Conservation (phyloP, 164 flowering plant genomes). For the Euptelea pleiosperma region DNA sequence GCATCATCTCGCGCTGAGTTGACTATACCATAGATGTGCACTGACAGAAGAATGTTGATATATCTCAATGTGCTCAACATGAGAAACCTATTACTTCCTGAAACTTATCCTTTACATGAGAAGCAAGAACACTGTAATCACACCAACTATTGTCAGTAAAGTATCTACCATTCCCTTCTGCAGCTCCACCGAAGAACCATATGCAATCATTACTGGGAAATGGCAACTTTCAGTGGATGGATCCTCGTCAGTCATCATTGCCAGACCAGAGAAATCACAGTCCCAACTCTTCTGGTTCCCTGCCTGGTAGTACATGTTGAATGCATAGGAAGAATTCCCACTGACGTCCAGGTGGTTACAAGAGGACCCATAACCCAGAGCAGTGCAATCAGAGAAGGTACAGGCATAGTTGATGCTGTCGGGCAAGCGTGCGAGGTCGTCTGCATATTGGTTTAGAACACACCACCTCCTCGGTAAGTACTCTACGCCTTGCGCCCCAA, state of each 20-base stretch:
- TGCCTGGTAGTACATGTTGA: slow-evolving; percentile 77
- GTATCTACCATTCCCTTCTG: slow-evolving; percentile 9
- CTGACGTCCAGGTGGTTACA: slow-evolving; percentile 43
- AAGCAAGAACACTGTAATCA: not conserved
- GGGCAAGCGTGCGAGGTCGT: slow-evolving; percentile 30
- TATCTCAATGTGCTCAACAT: no score
- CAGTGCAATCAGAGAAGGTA: slow-evolving; percentile 65
- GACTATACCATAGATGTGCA: no score
- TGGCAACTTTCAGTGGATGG: slow-evolving; percentile 47
- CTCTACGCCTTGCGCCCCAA: slow-evolving; percentile 51
- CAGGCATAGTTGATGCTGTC: slow-evolving; percentile 60
- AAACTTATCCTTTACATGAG: not conserved
- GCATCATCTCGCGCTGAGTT: no score
- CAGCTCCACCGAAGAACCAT: slow-evolving; percentile 24
- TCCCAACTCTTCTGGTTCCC: slow-evolving; percentile 41
- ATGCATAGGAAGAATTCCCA: slow-evolving; percentile 81
- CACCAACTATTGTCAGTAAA: slow-evolving; percentile 6
- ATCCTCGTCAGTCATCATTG: slow-evolving; percentile 43
- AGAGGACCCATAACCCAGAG: slow-evolving; percentile 68
- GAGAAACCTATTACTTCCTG: no score
- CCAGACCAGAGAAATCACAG: slow-evolving; percentile 66
- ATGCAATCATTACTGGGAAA: slow-evolving; percentile 66
- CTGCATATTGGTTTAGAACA: slow-evolving; percentile 35
- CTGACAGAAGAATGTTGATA: no score
- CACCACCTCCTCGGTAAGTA: slow-evolving; percentile 67